Conservation (phyloP, 352 stramenopile genomes). For the Phytophthora aleatoria region DNA sequence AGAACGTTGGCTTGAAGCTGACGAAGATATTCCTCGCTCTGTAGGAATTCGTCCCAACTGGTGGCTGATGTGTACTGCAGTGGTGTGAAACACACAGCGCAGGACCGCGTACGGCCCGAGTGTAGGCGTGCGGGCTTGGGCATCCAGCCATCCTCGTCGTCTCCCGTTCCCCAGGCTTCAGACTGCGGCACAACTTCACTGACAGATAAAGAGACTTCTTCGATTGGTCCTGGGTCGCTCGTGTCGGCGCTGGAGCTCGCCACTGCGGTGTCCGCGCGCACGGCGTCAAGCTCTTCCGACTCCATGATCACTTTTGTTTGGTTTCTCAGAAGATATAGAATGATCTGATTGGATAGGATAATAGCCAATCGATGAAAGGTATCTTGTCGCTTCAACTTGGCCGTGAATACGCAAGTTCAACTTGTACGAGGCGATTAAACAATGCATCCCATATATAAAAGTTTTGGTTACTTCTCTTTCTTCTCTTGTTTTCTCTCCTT, state of each 20-base stretch:
- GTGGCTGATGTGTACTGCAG: conserved; percentile 69
- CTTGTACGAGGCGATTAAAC: neutral
- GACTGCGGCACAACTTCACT: conserved; percentile 7
- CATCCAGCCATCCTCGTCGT: conserved; percentile 85
- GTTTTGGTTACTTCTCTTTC: conserved; percentile 18
- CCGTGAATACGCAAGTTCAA: neutral
- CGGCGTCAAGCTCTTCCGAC: conserved; percentile 13
- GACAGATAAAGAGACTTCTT: neutral
- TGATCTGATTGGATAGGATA: conserved; percentile 8
- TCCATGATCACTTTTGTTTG: conserved; percentile 20
- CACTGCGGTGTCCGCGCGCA: conserved; percentile 7
- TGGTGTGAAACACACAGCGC: conserved; percentile 74
- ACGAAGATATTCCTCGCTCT: conserved; percentile 77
- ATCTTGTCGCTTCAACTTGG: conserved; percentile 15
- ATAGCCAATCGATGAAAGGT: conserved; percentile 7
- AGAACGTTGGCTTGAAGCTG: conserved; percentile 78
- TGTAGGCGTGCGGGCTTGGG: conserved; percentile 81
- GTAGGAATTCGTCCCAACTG: conserved; percentile 86
- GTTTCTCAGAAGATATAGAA: conserved; percentile 17
- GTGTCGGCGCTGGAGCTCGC: conserved; percentile 10
- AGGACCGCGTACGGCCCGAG: conserved; percentile 78
- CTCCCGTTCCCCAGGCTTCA: conserved; percentile 23
- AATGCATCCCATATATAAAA: conserved; percentile 36
- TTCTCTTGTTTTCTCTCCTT: conserved; percentile 9
- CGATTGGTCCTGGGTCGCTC: neutral